Conservation (phyloP, 2,329 filamentous ascomycete genomes). For the Paraphaeosphaeria sporulosa region DNA sequence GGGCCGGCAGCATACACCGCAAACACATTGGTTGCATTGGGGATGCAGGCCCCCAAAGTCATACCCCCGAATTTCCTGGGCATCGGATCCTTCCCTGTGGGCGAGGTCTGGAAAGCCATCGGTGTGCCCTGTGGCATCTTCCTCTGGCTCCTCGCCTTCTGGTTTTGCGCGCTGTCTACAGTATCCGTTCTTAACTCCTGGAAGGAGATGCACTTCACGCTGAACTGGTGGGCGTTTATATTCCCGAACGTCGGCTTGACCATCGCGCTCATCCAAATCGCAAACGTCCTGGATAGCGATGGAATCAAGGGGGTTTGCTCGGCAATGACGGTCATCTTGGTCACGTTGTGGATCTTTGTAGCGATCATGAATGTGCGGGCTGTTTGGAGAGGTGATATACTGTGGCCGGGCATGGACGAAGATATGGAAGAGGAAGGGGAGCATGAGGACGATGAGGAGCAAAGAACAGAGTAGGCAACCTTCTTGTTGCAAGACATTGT, state of each 20-base stretch:
- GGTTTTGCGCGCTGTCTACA: slow-evolving; percentile 57
- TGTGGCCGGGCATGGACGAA: slow-evolving; percentile 68
- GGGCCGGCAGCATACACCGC: slow-evolving; percentile 45
- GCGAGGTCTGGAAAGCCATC: slow-evolving; percentile 50
- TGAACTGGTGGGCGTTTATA: slow-evolving; percentile 65
- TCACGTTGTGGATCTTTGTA: slow-evolving; percentile 64
- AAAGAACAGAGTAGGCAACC: no score
- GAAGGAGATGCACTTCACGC: slow-evolving; percentile 48
- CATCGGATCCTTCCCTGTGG: slow-evolving; percentile 40
- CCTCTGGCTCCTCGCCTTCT: slow-evolving; percentile 58
- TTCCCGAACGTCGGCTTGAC: slow-evolving; percentile 70
- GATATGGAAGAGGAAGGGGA: slow-evolving; percentile 54
- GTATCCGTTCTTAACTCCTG: slow-evolving; percentile 47
- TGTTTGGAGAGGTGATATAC: slow-evolving; percentile 54
- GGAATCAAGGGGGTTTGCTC: slow-evolving; percentile 62
- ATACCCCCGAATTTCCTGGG: slow-evolving; percentile 45
- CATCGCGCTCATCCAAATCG: slow-evolving; percentile 62
- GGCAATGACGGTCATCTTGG: slow-evolving; percentile 62
- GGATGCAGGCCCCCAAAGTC: slow-evolving; percentile 49
- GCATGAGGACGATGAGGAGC: slow-evolving; percentile 20
- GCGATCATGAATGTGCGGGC: slow-evolving; percentile 59
- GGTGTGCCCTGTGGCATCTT: slow-evolving; percentile 55
- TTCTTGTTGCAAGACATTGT: no score
- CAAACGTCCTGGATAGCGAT: slow-evolving; percentile 59
- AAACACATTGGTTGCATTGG: slow-evolving; percentile 49